Evolutionary conservation across 495 filamentous ascomycete species (phyloP), one percentile per base, ranked within the genome.

Genomic region (Penicillium alfredii): DNA sequence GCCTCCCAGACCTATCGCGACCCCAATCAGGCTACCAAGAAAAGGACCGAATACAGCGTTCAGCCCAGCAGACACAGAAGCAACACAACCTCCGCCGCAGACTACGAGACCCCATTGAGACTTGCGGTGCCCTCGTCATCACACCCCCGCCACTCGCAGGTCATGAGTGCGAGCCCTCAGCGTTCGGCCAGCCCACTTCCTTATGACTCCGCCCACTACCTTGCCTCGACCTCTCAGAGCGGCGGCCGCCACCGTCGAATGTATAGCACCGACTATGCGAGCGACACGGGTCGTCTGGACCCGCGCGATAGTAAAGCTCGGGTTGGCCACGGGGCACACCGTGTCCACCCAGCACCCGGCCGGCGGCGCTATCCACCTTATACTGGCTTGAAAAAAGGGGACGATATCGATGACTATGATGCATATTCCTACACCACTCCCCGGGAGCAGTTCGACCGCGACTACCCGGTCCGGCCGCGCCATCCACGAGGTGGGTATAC

Each of bases 371-470:
- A 66, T 29, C 58, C 55, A 16, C 45, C 55, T 2, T 56, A 53
- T 10, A 54, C 52, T 14, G 55, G 55, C 5, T 41, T 57, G 31
- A 52, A 58, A 28, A 68, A 74, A 22, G 61, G 72, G 8, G 76
- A 81, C 32, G 80, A 80, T 51, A 74, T 78, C 33, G 78, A 81
- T 24, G 69, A 79, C 25, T 61, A 63, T 29, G 56, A 68, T 49
- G 77, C 77, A 1, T 86, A 80, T 49, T 81, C 82, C 30, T 87
- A 86, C 44, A 86, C 82, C 4, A 81, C 76, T 16, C 76, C 80
- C 6, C 69, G 76, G 44, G 82, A 86, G 40, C 64, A 84, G 32
- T 81, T 78, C 21, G 71, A 82, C 25, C 77, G 78, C 29, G 82
- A 87, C 40, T 66, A 77, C 60, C 54, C 66, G 59, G 57, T 61